phyloP scores from a whole-genome alignment of 371 early-diverging fungal species.

The Coemansia sp. region DNA sequence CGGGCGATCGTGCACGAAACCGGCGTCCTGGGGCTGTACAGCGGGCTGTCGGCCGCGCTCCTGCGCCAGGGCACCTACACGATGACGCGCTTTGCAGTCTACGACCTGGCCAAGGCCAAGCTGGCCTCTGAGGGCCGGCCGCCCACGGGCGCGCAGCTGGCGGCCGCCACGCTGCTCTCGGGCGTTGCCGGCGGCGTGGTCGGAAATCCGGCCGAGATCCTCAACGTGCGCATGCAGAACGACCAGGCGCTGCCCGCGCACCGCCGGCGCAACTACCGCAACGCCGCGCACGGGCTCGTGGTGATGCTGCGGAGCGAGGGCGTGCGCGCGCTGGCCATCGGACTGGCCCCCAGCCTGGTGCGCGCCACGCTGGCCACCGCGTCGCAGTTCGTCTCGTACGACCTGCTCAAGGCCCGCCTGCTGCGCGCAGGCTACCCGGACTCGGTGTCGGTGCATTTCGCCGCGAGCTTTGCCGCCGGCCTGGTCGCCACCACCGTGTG shows the following conservation, averaged over 20 bases:
- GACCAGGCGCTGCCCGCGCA: conserved; percentile 67
- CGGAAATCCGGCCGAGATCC: conserved; percentile 80
- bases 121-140: conserved; percentile 54
- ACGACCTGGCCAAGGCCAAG: conserved; percentile 54
- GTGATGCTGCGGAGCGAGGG: conserved; percentile 68
- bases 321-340: conserved; percentile 59
- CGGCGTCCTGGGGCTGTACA: conserved; percentile 58
- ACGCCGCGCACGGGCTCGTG: conserved; percentile 67
- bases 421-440: conserved; percentile 58
- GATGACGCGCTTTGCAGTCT: conserved; percentile 71
- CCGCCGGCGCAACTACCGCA: conserved; percentile 65
- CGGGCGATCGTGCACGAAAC: conserved; percentile 20
- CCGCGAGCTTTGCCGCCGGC: conserved; percentile 73
- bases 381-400: conserved; percentile 73
- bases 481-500: conserved; percentile 85
- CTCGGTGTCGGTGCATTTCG: conserved; percentile 66
- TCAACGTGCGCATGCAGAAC: conserved; percentile 82
- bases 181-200: conserved; percentile 74
- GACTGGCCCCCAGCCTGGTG: conserved; percentile 69
- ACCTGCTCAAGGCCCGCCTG: conserved; percentile 62
- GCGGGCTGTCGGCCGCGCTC: conserved; percentile 68
- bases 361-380: conserved; percentile 77
- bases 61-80: conserved; percentile 76
- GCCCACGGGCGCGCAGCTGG: conserved; percentile 40
- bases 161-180: conserved; percentile 60